Evolutionary conservation across 2,329 filamentous ascomycete genomes (phyloP), one percentile per base, ranked within the genome.

Genomic region (Fusarium phyllophilum): DNA sequence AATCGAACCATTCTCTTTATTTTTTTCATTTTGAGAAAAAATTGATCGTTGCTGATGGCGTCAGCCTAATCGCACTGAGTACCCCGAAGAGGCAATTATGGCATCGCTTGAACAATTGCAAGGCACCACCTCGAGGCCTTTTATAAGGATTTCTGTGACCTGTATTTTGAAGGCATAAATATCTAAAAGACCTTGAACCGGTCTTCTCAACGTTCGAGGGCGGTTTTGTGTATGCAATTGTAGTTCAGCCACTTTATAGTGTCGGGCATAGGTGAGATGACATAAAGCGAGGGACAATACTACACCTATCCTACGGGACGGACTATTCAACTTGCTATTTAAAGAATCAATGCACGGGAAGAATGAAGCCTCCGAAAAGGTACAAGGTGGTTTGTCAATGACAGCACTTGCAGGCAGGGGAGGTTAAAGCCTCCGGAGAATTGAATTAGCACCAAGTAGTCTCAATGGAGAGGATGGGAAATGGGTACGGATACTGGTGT

Each of bases 381-480:
- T 4, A 44, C 10, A 24, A 24, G n/a, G 22, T 0, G 4, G 17
- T 17, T 24, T 42, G 11, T 1, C 15, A 8, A 17, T 42, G 38
- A 39, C 20, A 13, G 3, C 38, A 22, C 38, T 39, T 22, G 18
- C 38, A 33, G 12, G 31, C 33, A 14, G 38, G 41, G 15, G 9
- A 15, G 12, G 12, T 5, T 44, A 8, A 24, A 24, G 41, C 6
- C 41, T 18, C n/a, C 15, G n/a, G n/a, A 24, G 15, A 44, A 44
- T 39, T 39, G 18, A 39, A 39, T 44, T 24, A 18, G n/a, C 6
- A 26, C 26, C 26, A 26, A 29, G 5, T 12, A 24, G 15, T 12
- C n/a, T 24, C 0, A n/a, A 3, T 1, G n/a, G n/a, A 8, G n/a
- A 44, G 15, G 0, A 24, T 17, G 15, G 15, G 41, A 24, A 9